These are phyloP conservation scores for Didymellaceae sp. DNA, from an alignment of 2,329 filamentous ascomycete species.

Conservation along the genomic window DNA sequence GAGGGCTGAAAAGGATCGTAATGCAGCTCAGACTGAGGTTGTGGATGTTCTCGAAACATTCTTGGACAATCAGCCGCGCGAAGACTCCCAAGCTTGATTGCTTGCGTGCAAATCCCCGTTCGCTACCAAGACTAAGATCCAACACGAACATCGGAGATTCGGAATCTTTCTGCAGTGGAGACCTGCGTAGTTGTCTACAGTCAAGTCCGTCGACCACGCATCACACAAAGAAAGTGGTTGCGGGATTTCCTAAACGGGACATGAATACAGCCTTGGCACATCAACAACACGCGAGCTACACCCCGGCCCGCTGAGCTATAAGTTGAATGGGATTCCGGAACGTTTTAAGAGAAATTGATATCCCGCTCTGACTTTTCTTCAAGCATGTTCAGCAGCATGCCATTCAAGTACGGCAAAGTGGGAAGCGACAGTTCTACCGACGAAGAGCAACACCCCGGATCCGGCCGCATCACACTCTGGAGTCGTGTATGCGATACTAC, in stretches of 20 bases:
- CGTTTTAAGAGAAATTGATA: background rate
- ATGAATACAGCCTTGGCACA: slow-evolving; percentile 12
- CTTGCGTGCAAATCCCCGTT: too few species aligned
- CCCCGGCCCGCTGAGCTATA: too few species aligned
- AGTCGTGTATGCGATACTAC: background rate
- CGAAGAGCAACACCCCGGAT: slow-evolving; percentile 1
- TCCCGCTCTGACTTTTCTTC: background rate
- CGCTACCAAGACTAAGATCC: background rate
- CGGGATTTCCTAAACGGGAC: slow-evolving; percentile 16
- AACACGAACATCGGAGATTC: background rate
- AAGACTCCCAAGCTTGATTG: background rate
- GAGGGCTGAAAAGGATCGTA: background rate
- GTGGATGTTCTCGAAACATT: slow-evolving; percentile 35
- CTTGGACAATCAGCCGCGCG: slow-evolving; percentile 5
- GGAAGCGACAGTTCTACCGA: slow-evolving; percentile 13
- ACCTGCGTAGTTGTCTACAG: background rate
- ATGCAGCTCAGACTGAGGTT: slow-evolving; percentile 20
- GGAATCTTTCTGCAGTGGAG: background rate
- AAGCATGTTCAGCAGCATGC: background rate
- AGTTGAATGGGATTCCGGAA: background rate
- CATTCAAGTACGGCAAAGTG: slow-evolving; percentile 23
- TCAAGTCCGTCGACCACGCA: background rate
- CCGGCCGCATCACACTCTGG: slow-evolving; percentile 2
- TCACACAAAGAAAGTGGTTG: slow-evolving; percentile 5
- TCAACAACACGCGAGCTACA: background rate